Base-by-base conservation (phyloP, 352 stramenopile species). In the Phytophthora podocarpi region DNA sequence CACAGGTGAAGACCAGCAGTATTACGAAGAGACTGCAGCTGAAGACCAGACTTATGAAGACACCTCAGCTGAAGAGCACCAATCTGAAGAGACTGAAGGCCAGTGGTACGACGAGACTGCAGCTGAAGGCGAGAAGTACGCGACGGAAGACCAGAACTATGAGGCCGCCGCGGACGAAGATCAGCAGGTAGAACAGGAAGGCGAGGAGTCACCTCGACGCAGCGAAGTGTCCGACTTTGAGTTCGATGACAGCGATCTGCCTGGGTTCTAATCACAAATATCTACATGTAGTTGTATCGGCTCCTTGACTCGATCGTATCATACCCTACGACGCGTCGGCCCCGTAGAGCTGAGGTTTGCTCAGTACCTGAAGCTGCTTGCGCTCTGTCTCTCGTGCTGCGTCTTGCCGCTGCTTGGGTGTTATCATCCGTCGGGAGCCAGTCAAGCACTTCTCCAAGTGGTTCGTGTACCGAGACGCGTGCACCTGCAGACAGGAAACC, bases 401-500 rank as follows among this genome's bases (percentile, higher is more conserved):
- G 24, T 75, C 70, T 48, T 81, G 70, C 16, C 59, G 59, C 45
- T 82, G 60, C 16, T 77, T 74, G 3, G 59, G 52, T 4, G 64
- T 75, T 16, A 68, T 57, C 61, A 89, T 76, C 9, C 82, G 72
- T 40, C 82, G 54, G 13, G 50, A 82, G 11, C 83, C 80, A 6
- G 68, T 80, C 58, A 89, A 78, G 59, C 83, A 92, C 46, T 92
- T 92, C 40, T 90, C 83, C 10, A 92, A 55, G 57, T 92, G 83
- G 16, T 80, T 73, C 11, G 79, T 86, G 50, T 90, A 92, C 21
- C 83, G 59, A 10, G 83, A 87, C 21, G 83, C 83, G 39, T 92
- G 79, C 18, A 91, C 67, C 70, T 89, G 42, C 26, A 53, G 4
- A 37, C 43, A 48, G 2, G 23, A 37, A 34, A 35, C 2, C 2